phyloP scores from a whole-genome alignment of 2,329 filamentous ascomycete species.

The Reticulascus tulasneorum region DNA sequence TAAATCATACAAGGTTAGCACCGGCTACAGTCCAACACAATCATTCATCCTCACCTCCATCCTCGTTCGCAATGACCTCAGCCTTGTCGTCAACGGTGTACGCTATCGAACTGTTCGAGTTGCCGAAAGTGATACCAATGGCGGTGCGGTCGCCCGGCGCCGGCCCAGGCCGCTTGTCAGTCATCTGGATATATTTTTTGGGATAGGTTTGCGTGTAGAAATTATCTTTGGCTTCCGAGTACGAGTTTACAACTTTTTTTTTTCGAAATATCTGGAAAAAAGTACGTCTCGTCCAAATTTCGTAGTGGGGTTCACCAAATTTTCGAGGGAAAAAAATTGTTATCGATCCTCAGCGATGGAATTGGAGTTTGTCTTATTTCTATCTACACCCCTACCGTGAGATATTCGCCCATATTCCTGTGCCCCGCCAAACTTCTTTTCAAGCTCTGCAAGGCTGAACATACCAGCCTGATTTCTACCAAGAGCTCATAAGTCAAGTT shows the following conservation, averaged over 20 bases:
- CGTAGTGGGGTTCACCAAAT: too few species aligned
- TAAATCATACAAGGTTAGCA: constrained; percentile 29
- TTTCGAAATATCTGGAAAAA: too few species aligned
- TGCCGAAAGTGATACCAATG: constrained; percentile 97
- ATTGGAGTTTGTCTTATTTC: too few species aligned
- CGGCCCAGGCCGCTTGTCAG: constrained; percentile 37
- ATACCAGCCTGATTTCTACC: too few species aligned
- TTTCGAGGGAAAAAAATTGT: too few species aligned
- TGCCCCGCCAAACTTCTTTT: constrained; percentile 19
- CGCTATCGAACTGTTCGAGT: constrained; percentile 96
- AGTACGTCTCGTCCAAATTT: too few species aligned
- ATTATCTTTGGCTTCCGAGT: too few species aligned
- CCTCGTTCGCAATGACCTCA: constrained; percentile 98
- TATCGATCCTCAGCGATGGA: too few species aligned
- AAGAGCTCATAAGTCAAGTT: constrained; percentile 2
- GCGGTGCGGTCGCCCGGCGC: constrained; percentile 60
- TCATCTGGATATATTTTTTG: constrained; percentile 31
- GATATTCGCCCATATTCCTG: too few species aligned
- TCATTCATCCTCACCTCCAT: constrained; percentile 58
- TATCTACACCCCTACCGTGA: too few species aligned
- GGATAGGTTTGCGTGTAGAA: too few species aligned
- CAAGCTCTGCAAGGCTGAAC: constrained; percentile 12
- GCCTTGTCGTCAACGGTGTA: constrained; percentile 90
- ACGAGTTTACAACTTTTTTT: too few species aligned
- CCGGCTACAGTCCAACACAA: constrained; percentile 37